Percentiles rank a stretch among this genome's conserved stretches.
These are phyloP conservation scores for Psilocybe subaeruginosa DNA, from an alignment of 768 basidiomycete species.

Conservation along the genomic window DNA sequence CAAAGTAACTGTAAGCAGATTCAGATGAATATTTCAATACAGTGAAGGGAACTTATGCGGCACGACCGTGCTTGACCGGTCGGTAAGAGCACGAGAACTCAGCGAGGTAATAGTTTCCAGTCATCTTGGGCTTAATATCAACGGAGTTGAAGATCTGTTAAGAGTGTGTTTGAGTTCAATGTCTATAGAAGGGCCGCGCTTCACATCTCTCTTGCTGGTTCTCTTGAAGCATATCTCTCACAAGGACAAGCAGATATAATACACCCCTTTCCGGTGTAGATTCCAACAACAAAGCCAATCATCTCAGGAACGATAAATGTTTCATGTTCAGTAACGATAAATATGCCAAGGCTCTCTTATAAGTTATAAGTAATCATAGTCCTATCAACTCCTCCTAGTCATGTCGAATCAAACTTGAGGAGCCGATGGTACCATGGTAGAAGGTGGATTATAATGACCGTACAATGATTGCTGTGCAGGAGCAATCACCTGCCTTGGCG, in stretches of 20 bases:
- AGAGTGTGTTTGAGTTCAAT: not conserved
- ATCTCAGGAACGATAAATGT: slow-evolving; percentile 95
- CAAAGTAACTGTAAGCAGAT: slow-evolving; percentile 15
- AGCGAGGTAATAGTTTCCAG: slow-evolving; percentile 92
- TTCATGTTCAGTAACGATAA: too few relatives aligned
- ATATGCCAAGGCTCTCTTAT: too few relatives aligned
- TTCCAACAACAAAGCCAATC: slow-evolving; percentile 98
- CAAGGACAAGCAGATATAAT: slow-evolving; percentile 15
- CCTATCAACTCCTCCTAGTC: too few relatives aligned
- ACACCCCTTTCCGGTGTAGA: slow-evolving; percentile 94
- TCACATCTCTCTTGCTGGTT: not conserved
- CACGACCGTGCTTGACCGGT: slow-evolving; percentile 99
- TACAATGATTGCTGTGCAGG: not conserved
- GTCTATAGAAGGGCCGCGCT: not conserved
- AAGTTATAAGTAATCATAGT: too few relatives aligned
- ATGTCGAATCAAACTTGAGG: not conserved
- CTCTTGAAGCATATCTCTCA: not conserved
- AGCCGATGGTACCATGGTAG: not conserved
- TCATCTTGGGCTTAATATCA: slow-evolving; percentile 99
- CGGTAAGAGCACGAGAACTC: slow-evolving; percentile 98
- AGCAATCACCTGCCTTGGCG: not conserved
- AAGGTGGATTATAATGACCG: not conserved
- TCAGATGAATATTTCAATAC: not conserved
- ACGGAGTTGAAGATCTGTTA: slow-evolving; percentile 88
- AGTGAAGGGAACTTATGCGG: slow-evolving; percentile 67